Conservation (phyloP, 345 rosid genomes). For the Psidium guajava region DNA sequence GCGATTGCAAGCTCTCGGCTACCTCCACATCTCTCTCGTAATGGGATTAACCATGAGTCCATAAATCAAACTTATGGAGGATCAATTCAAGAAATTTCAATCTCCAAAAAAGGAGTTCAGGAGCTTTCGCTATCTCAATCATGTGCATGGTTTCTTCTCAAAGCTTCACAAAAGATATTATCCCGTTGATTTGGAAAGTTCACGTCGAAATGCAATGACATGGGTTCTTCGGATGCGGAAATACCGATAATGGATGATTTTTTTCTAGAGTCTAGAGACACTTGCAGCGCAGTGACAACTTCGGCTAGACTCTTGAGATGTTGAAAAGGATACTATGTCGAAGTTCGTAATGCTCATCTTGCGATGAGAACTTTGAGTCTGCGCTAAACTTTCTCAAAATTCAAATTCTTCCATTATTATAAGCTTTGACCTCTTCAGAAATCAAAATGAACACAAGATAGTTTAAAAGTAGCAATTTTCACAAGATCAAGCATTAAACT, state of each 20-base stretch:
- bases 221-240: background rate
- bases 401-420: background rate
- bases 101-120: background rate
- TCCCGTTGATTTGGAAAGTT: background rate
- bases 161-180: background rate
- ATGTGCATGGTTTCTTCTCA: background rate
- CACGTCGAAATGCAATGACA: background rate
- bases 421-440: background rate
- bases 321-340: background rate
- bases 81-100: background rate
- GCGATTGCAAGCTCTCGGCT: background rate
- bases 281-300: background rate
- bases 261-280: background rate
- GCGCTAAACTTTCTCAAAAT: background rate
- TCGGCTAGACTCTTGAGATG: background rate
- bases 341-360: background rate
- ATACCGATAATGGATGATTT: background rate
- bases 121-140: background rate
- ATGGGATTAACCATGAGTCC: background rate
- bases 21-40: background rate
- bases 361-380: background rate
- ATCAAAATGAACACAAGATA: background rate
- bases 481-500: background rate
- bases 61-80: background rate
- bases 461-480: background rate